Percentiles rank a stretch among this genome's conserved stretches.
Conservation (phyloP, 352 stramenopile species). For the Phytophthora capsici region DNA sequence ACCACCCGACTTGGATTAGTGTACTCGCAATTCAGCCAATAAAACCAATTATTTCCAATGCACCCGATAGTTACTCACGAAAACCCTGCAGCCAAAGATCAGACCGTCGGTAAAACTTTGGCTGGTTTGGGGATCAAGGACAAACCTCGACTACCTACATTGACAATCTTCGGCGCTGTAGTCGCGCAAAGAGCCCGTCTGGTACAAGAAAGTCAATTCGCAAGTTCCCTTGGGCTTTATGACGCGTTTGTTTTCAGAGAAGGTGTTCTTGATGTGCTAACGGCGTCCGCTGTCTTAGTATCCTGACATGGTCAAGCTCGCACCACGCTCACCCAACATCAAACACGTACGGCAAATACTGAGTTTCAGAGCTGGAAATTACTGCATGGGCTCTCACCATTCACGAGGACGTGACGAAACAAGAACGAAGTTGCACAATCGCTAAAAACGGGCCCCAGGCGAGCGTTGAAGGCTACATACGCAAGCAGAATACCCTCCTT, state of each 20-base stretch:
- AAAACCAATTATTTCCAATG: too few species aligned
- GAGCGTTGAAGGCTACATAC: not conserved
- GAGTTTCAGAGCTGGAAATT: not conserved
- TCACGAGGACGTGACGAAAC: not conserved
- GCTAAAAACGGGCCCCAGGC: not conserved
- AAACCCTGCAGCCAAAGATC: too few species aligned
- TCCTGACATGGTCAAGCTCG: not conserved
- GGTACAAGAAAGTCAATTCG: too few species aligned
- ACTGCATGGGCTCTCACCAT: not conserved
- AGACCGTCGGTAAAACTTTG: slow-evolving; percentile 1
- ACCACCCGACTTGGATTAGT: too few species aligned
- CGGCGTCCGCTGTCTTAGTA: not conserved
- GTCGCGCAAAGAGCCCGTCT: too few species aligned
- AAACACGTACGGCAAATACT: not conserved
- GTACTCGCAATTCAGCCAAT: too few species aligned
- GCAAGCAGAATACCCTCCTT: too few species aligned
- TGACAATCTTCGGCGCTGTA: too few species aligned
- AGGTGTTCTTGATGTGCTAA: slow-evolving; percentile 2
- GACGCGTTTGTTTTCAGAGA: not conserved
- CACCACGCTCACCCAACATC: not conserved
- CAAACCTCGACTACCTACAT: not conserved
- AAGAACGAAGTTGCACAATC: too few species aligned
- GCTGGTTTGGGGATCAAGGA: not conserved
- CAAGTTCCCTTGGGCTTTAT: too few species aligned
- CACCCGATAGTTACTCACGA: too few species aligned